These are phyloP conservation scores for Malus sylvestris DNA, from an alignment of 306 rosid genomes.

Conservation along the genomic window DNA sequence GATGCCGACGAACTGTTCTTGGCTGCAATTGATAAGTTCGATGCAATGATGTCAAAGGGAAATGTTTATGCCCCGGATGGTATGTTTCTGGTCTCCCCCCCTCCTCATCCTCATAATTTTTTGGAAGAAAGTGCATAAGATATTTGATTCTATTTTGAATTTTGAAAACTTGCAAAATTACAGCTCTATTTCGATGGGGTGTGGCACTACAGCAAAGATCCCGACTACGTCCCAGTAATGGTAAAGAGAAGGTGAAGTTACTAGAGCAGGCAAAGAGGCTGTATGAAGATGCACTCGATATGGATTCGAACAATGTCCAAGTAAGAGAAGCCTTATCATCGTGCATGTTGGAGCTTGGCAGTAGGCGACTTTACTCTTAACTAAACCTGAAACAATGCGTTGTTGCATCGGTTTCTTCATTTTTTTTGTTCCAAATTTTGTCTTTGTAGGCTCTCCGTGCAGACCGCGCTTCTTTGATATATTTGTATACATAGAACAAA, in stretches of 20 bases:
- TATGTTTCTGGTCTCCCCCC: conserved; percentile 10
- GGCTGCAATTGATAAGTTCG: conserved; percentile 96
- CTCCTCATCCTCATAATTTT: background rate
- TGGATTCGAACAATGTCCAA: conserved; percentile 67
- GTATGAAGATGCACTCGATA: conserved; percentile 70
- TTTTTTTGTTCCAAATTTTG: background rate
- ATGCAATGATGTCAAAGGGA: conserved; percentile 88
- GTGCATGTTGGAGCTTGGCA: conserved; percentile 64
- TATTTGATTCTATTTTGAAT: background rate
- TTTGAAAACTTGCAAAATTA: conserved; percentile 2
- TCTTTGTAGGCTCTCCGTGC: background rate
- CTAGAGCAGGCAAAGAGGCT: conserved; percentile 79
- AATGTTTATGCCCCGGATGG: conserved; percentile 85
- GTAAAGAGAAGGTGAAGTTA: conserved; percentile 81
- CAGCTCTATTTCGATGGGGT: conserved; percentile 95
- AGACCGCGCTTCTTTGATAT: background rate
- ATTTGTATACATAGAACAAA: background rate
- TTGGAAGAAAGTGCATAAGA: background rate
- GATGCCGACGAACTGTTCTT: conserved; percentile 91
- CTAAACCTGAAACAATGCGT: background rate
- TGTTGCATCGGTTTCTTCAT: background rate
- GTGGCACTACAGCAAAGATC: conserved; percentile 84
- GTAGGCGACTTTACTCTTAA: conserved; percentile 26
- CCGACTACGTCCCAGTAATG: conserved; percentile 63
- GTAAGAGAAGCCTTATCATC: conserved; percentile 65